Evolutionary conservation across 345 rosid genomes (phyloP), one percentile per base, ranked within the genome.

Genomic region (Clarkia xantiana): DNA sequence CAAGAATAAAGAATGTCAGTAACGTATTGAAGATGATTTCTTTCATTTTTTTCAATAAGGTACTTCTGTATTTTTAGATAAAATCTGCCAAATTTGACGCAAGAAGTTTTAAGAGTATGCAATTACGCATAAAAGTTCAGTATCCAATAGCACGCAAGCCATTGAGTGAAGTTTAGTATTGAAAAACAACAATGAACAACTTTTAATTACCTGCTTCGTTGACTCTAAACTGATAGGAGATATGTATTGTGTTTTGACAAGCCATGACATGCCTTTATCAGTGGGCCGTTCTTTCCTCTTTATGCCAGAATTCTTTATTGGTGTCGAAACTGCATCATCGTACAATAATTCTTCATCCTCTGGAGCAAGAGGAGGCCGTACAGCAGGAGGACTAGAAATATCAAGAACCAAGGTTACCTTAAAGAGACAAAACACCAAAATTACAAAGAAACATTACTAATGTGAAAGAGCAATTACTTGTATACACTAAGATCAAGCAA

Each of bases 161-260:
- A 29, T 29, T 29, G 9, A 29, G 36, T 29, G 4, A 29, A 29
- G 36, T 29, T 4, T 29, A 29, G 36, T 29, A 29, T 29, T 29
- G 36, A 1, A 29, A 29, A 29, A 29, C 36, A 4, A 29, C 36
- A 29, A 29, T 48, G 53, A 48, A 57, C 11, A 42, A 56, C 18
- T 22, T 41, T 19, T 12, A 23, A 54, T 55, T 68, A 84, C 98
- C 96, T 77, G 89, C 71, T 81, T 86, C 42, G 86, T 56, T 10
- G 94, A 76, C 41, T 91, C 98, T 69, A 71, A 69, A 56, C 83
- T 83, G 56, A 86, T 73, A 13, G 96, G 80, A 75, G 98, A 86
- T 46, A 91, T 86, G 58, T 86, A 91, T 57, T 86, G 96, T 9
- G 98, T 91, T 66, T 91, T 91, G 16, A 91, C 98, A 62, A 91